Evolutionary conservation across 768 basidiomycete species (phyloP).

Genomic region (Steccherinum ochraceum): DNA sequence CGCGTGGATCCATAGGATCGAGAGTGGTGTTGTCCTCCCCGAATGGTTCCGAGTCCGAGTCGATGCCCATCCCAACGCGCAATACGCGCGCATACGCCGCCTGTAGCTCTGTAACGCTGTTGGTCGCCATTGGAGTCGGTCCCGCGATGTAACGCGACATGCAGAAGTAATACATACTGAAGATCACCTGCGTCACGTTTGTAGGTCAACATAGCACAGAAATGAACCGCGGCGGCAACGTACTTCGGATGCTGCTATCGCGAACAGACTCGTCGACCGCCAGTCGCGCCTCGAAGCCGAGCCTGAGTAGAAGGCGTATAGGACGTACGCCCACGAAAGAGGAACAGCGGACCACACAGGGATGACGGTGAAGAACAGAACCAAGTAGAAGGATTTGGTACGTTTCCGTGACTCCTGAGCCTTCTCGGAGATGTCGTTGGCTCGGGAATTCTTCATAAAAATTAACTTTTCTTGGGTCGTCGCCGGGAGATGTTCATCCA

Average conservation of each 20-base stretch:
- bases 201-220: background rate
- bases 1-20: conserved; percentile 60
- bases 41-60: conserved; percentile 53
- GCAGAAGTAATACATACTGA: conserved; percentile 58
- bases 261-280: conserved; percentile 34
- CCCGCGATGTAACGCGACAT: conserved; percentile 43
- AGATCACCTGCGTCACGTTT: no score
- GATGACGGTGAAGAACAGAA: conserved; percentile 46
- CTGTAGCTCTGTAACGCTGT: conserved; percentile 51
- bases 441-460: background rate
- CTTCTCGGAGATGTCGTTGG: conserved; percentile 18
- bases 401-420: conserved; percentile 33
- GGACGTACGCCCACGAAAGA: conserved; percentile 57
- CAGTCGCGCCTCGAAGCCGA: conserved; percentile 36
- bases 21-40: conserved; percentile 49
- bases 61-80: conserved; percentile 56
- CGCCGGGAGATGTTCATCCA: no score
- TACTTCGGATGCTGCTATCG: conserved; percentile 56
- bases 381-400: conserved; percentile 49
- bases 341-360: conserved; percentile 63
- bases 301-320: conserved; percentile 39
- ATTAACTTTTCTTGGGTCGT: background rate
- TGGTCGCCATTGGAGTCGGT: conserved; percentile 36
- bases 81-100: conserved; percentile 55
- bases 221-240: conserved; percentile 8